phyloP scores from a whole-genome alignment of 2,329 filamentous ascomycete genomes.

The Fusarium pilosicola region DNA sequence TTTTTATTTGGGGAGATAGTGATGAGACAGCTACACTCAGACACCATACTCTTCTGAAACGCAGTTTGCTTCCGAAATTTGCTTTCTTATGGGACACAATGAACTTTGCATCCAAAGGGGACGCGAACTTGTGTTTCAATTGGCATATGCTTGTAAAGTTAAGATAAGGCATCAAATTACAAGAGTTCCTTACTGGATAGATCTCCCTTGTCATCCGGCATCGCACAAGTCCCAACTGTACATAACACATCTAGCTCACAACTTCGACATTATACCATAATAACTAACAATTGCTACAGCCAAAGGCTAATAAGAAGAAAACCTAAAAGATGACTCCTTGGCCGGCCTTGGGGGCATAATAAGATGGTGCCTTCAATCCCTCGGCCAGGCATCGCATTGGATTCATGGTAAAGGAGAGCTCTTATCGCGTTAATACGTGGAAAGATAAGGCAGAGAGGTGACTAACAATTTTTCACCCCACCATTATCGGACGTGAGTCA shows the following conservation, averaged over 20 bases:
- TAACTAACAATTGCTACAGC: too few relatives aligned
- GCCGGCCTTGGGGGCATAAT: too few relatives aligned
- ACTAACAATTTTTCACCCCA: slow-evolving; percentile 38
- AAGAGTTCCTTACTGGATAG: neutral
- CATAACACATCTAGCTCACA: too few relatives aligned
- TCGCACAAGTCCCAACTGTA: neutral
- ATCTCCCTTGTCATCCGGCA: neutral
- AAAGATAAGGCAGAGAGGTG: slow-evolving; percentile 22
- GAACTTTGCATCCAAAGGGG: neutral
- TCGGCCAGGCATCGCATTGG: neutral
- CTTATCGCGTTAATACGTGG: slow-evolving; percentile 11
- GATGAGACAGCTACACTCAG: neutral
- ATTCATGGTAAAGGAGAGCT: neutral
- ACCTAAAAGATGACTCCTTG: too few relatives aligned
- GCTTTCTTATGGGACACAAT: neutral
- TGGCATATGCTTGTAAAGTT: neutral
- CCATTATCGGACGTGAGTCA: slow-evolving; percentile 37
- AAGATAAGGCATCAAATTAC: neutral
- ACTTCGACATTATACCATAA: too few relatives aligned
- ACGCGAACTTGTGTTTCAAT: neutral
- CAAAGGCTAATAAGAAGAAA: too few relatives aligned
- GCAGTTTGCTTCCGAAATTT: neutral
- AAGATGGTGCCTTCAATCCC: too few relatives aligned
- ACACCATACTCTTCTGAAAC: neutral
- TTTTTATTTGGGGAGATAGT: neutral